Percentiles rank a stretch among this genome's conserved stretches.
phyloP scores from a whole-genome alignment of 352 stramenopile species.

The Phytophthora pisi region DNA sequence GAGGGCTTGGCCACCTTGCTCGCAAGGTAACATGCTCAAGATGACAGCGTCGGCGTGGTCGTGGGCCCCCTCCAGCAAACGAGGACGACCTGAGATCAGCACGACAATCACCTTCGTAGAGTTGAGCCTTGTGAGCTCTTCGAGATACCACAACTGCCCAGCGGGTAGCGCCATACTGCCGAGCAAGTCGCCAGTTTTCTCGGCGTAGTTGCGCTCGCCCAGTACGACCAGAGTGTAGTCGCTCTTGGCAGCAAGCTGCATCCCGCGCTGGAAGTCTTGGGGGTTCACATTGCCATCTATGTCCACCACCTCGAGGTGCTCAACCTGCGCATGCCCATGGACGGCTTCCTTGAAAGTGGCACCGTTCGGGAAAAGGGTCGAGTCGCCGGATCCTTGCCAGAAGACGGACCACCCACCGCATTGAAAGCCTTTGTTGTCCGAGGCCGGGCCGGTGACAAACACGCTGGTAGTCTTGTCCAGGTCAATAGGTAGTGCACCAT shows the following conservation, averaged over 20 bases:
- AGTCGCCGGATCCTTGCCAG: conserved; percentile 70
- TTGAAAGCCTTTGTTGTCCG: conserved; percentile 72
- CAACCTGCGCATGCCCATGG: conserved; percentile 17
- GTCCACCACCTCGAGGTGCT: conserved; percentile 56
- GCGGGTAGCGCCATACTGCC: conserved; percentile 54
- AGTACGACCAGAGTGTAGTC: conserved; percentile 78
- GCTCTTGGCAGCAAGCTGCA: conserved; percentile 53
- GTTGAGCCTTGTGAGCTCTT: conserved; percentile 53
- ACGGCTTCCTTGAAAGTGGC: conserved; percentile 62
- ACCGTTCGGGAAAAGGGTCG: conserved; percentile 67
- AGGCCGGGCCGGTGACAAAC: conserved; percentile 68
- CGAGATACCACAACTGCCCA: conserved; percentile 67
- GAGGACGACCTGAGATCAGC: conserved; percentile 67
- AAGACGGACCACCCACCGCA: conserved; percentile 78
- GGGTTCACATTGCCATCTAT: conserved; percentile 46
- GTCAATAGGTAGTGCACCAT: conserved; percentile 47
- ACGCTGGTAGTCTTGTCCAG: conserved; percentile 26
- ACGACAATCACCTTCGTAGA: conserved; percentile 75
- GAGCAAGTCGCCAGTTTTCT: conserved; percentile 82
- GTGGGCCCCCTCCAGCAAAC: conserved; percentile 57
- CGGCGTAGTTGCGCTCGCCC: conserved; percentile 81
- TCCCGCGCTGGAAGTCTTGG: conserved; percentile 45
- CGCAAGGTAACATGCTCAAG: conserved; percentile 74
- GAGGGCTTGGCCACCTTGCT: conserved; percentile 78
- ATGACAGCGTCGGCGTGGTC: conserved; percentile 61